Percentiles rank a stretch among this genome's conserved stretches.
phyloP scores from a whole-genome alignment of 1,284 basidiomycete species.

The Boletus calvinii region DNA sequence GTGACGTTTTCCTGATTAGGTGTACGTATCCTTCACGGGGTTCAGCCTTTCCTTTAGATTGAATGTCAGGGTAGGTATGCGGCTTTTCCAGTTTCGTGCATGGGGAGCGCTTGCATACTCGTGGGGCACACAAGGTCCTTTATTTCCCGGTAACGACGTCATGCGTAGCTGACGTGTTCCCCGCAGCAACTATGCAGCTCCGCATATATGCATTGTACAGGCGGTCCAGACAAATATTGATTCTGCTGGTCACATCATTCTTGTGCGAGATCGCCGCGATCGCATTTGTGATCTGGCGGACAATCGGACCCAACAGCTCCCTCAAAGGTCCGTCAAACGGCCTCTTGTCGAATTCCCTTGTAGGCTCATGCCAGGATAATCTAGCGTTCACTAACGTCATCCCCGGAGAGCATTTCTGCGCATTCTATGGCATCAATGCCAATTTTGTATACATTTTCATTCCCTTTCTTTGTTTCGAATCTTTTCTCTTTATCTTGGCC shows the following conservation, averaged over 20 bases:
- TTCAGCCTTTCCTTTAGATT: not conserved
- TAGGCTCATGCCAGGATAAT: not conserved
- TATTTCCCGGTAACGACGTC: not conserved
- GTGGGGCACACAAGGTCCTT: conserved; percentile 35
- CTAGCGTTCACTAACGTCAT: conserved; percentile 4
- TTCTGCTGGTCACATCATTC: conserved; percentile 22
- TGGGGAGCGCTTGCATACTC: conserved; percentile 34
- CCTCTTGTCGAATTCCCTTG: not conserved
- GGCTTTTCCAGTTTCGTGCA: conserved; percentile 32
- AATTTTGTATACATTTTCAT: conserved; percentile 32
- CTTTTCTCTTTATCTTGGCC: conserved; percentile 26
- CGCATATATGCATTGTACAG: conserved; percentile 35
- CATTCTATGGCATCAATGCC: conserved; percentile 22
- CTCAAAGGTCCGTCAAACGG: conserved; percentile 21
- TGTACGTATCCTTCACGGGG: conserved; percentile 17
- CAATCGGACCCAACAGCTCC: conserved; percentile 26
- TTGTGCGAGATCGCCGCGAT: conserved; percentile 29
- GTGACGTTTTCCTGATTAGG: conserved; percentile 12
- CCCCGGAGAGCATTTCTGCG: conserved; percentile 16
- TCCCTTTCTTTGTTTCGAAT: conserved; percentile 32
- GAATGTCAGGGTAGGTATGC: conserved; percentile 22
- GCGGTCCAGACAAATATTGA: conserved; percentile 21
- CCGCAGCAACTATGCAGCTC: conserved; percentile 32
- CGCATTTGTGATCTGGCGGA: conserved; percentile 25
- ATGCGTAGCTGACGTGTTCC: not conserved